Evolutionary conservation across 1,139 yeast species (phyloP).

Genomic region (Diutina sp.): DNA sequence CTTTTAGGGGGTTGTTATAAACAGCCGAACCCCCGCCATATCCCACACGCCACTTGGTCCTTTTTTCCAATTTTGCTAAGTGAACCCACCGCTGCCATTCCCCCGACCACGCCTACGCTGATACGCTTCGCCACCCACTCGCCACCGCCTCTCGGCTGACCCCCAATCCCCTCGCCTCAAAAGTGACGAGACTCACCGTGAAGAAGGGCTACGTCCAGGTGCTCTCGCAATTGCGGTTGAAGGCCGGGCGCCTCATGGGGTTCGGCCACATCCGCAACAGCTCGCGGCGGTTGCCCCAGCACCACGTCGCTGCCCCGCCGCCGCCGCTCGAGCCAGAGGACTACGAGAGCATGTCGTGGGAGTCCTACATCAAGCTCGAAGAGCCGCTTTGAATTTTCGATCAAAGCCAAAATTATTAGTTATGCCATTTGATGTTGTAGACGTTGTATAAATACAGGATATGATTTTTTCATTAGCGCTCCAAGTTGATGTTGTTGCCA

Average conservation of each 20-base stretch:
- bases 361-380: neutral
- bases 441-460: neutral
- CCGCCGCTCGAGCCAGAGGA: neutral
- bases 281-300: neutral
- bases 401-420: too few species aligned
- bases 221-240: neutral
- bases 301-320: neutral
- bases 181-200: neutral
- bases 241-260: neutral
- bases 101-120: too few species aligned
- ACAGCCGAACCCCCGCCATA: neutral
- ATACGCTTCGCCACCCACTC: too few species aligned
- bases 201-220: neutral
- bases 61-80: neutral
- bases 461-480: conserved; percentile 11
- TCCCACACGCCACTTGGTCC: neutral
- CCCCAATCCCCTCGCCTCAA: neutral
- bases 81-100: too few species aligned
- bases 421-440: neutral
- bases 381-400: too few species aligned
- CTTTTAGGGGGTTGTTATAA: neutral
- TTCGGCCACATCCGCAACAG: neutral
- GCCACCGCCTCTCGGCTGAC: neutral
- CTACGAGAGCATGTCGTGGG: neutral
- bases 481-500: conserved; percentile 82